Conservation (phyloP, 257 asterid genomes). For the Apocynum venetum region DNA sequence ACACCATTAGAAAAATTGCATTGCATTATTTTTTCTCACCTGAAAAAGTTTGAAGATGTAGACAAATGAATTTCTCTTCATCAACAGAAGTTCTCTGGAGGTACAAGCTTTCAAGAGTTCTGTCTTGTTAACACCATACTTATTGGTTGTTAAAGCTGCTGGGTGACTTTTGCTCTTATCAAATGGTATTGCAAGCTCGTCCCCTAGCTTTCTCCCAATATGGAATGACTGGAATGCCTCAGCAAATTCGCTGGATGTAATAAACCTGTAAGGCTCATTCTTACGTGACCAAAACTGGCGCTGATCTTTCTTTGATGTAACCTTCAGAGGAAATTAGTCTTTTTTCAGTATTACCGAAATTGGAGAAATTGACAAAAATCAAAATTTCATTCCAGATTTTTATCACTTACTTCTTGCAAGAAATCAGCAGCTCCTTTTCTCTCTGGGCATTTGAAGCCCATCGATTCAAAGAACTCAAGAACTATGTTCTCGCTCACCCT, state of each 20-base stretch:
- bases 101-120: conserved; percentile 57
- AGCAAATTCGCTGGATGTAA: conserved; percentile 25
- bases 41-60: conserved; percentile 48
- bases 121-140: conserved; percentile 46
- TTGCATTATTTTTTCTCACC: conserved; percentile 21
- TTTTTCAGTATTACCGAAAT: not conserved
- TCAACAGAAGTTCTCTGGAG: conserved; percentile 48
- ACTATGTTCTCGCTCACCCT: conserved; percentile 36
- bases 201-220: conserved; percentile 34
- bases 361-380: not conserved
- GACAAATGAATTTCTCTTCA: conserved; percentile 60
- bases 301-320: conserved; percentile 38
- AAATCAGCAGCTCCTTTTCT: conserved; percentile 45
- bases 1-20: not conserved
- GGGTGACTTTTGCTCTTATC: conserved; percentile 70
- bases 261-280: conserved; percentile 29
- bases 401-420: conserved; percentile 36
- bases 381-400: not conserved
- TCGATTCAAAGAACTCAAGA: conserved; percentile 33
- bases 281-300: conserved; percentile 28
- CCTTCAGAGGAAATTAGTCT: conserved; percentile 15
- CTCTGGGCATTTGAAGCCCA: conserved; percentile 42
- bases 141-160: conserved; percentile 58
- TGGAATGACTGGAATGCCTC: conserved; percentile 31
- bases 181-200: conserved; percentile 51